Conservation (phyloP, 2,329 filamentous ascomycete genomes). For the Clonostachys solani region DNA sequence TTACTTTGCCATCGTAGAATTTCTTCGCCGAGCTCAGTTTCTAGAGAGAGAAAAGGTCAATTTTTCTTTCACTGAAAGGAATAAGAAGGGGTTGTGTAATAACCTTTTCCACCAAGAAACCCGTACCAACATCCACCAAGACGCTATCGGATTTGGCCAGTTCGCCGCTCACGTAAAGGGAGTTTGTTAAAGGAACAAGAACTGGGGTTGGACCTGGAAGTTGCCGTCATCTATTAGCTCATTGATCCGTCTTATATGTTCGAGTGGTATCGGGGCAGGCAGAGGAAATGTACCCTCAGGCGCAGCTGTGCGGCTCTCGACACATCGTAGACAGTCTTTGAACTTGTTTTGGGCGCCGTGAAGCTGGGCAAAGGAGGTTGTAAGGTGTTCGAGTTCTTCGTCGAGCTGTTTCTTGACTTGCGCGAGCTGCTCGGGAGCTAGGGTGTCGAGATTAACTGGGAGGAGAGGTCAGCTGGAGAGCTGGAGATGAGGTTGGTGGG, state of each 20-base stretch:
- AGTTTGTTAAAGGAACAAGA: conserved; percentile 91
- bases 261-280: background rate
- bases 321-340: conserved; percentile 78
- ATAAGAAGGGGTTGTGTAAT: background rate
- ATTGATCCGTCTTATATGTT: background rate
- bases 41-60: conserved; percentile 20
- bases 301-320: conserved; percentile 41
- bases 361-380: conserved; percentile 82
- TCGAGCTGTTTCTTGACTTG: conserved; percentile 95
- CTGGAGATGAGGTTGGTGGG: background rate
- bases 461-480: background rate
- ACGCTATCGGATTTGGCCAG: conserved; percentile 72
- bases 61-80: background rate
- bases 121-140: conserved; percentile 88
- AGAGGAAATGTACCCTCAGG: conserved; percentile 17
- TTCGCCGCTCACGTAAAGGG: conserved; percentile 85
- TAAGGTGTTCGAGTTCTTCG: conserved; percentile 92
- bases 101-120: conserved; percentile 92
- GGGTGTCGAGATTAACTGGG: conserved; percentile 62
- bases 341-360: conserved; percentile 90
- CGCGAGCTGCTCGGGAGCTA: conserved; percentile 80
- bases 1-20: conserved; percentile 54
- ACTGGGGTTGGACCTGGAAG: conserved; percentile 47
- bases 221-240: no score
- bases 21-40: conserved; percentile 46